Base-by-base conservation (phyloP, 371 early-diverging fungal genomes). In the Mortierella polycephala region DNA sequence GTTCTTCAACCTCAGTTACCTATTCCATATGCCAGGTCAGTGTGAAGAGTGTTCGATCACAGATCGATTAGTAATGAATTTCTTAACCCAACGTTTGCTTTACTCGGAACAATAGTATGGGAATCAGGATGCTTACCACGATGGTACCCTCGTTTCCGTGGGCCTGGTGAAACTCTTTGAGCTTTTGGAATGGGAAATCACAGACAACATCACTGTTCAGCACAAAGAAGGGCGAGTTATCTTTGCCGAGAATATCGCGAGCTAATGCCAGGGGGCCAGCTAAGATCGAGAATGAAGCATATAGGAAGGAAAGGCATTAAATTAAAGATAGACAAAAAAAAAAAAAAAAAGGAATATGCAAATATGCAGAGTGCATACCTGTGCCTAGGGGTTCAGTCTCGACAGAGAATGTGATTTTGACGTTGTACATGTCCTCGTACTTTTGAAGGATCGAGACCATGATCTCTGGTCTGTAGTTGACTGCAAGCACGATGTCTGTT, bases 161-260 rank as follows among this genome's bases (percentile, higher is more conserved):
- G 54, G 86, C 83, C 30, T 85, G 63, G 80, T 98, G 99, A 88
- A 94, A 95, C 61, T 87, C 90, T 49, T 92, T 84, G 83, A 99
- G 87, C 68, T 92, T 88, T 61, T 91, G 87, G 81, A 99, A 97
- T 40, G 99, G 99, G 84, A 94, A 99, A 53, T 97, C 96, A 86
- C 99, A 99, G 64, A 97, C 99, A 37, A 99, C 95, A 86, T 99
- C 99, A 61, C 95, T 95, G 90, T 99, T 99, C 51, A 99, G 88
- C 12, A 99, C 99, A 89, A 99, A 99, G 88, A 99, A 99, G 23
- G 96, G 96, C 20, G 86, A 83, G 49, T 95, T 93, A 83, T 96
- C 96, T 82, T 94, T 95, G 71, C 88, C 92, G 13, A 99, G 89
- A 61, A 97, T 91, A 54, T 94, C 93, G 62, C 91, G 85, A 44